A percentile compares a stretch with the other conserved stretches of the same genome.
Conservation (phyloP, 176 grass and related monocot genomes). For the Eremochloa ophiuroides region DNA sequence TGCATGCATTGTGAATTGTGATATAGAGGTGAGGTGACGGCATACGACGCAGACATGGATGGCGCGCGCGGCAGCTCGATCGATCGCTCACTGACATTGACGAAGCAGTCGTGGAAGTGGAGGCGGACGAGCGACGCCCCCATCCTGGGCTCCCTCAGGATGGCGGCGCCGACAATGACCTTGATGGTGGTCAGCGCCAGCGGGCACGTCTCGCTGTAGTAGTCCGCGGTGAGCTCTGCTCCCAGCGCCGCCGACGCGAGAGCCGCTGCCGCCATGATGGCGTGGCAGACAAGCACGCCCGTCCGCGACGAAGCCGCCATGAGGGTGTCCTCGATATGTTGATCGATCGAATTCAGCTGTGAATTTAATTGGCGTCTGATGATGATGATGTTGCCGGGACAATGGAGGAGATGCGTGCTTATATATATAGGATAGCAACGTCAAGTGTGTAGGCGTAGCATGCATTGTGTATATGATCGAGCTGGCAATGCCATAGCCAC, state of each 20-base stretch:
- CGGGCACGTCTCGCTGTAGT: slow-evolving; percentile 61
- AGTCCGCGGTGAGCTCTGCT: slow-evolving; percentile 44
- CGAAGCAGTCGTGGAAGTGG: slow-evolving; percentile 90
- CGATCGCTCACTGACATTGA: slow-evolving; percentile 37
- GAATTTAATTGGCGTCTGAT: background rate
- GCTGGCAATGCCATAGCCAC: background rate
- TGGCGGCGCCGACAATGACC: slow-evolving; percentile 42
- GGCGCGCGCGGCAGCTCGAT: no score
- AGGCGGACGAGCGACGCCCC: slow-evolving; percentile 63
- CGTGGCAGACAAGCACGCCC: background rate
- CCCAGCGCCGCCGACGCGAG: background rate
- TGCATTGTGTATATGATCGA: background rate
- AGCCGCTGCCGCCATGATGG: background rate
- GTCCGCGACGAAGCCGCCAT: background rate
- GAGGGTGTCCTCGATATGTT: no score
- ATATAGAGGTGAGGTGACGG: no score
- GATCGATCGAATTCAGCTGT: background rate
- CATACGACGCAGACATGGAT: no score
- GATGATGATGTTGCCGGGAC: background rate
- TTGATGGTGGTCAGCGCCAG: slow-evolving; percentile 60
- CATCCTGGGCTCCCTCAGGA: slow-evolving; percentile 60
- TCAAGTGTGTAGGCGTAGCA: background rate
- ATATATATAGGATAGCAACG: background rate
- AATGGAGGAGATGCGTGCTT: slow-evolving; percentile 3
- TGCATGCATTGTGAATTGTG: no score